Conservation (phyloP, 176 grass and related monocot genomes). For the Ensete ventricosum region DNA sequence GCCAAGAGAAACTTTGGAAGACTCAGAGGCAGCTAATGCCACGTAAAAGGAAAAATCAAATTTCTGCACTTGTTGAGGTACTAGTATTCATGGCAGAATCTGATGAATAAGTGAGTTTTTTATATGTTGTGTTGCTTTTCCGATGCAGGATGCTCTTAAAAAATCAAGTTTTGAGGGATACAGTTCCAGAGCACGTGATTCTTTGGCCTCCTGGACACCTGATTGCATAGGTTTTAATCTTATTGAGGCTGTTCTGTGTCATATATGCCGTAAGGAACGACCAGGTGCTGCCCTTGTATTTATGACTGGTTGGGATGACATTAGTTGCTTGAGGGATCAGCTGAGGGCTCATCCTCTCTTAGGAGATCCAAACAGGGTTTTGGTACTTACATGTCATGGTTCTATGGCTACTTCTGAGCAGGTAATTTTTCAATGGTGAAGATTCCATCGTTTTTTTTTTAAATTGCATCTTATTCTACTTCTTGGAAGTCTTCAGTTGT, state of each 20-base stretch:
- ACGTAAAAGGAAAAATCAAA: slow-evolving; percentile 94
- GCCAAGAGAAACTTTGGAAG: slow-evolving; percentile 99
- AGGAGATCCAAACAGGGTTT: slow-evolving; percentile 85
- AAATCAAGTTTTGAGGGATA: slow-evolving; percentile 69
- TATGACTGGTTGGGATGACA: slow-evolving; percentile 98
- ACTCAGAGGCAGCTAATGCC: slow-evolving; percentile 76
- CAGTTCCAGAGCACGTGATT: slow-evolving; percentile 72
- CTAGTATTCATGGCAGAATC: slow-evolving; percentile 9
- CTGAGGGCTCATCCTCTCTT: slow-evolving; percentile 82
- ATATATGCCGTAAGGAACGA: slow-evolving; percentile 90
- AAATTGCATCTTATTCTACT: not conserved
- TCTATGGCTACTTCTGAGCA: slow-evolving; percentile 96
- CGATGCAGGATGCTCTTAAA: slow-evolving; percentile 69
- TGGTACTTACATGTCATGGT: slow-evolving; percentile 87
- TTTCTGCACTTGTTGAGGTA: slow-evolving; percentile 89
- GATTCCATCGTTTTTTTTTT: not conserved
- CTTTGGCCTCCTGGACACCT: slow-evolving; percentile 80
- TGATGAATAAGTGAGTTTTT: slow-evolving; percentile 7
- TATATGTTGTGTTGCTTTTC: slow-evolving; percentile 21
- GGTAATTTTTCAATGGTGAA: slow-evolving; percentile 31
- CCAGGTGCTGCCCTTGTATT: slow-evolving; percentile 89
- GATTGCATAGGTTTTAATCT: slow-evolving; percentile 97
- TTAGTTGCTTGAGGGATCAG: slow-evolving; percentile 92
- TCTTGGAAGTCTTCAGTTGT: not conserved
- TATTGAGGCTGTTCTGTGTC: slow-evolving; percentile 83